Base-by-base conservation (phyloP, 192 early-diverging fungal genomes). In the Entophlyctis luteolus region DNA sequence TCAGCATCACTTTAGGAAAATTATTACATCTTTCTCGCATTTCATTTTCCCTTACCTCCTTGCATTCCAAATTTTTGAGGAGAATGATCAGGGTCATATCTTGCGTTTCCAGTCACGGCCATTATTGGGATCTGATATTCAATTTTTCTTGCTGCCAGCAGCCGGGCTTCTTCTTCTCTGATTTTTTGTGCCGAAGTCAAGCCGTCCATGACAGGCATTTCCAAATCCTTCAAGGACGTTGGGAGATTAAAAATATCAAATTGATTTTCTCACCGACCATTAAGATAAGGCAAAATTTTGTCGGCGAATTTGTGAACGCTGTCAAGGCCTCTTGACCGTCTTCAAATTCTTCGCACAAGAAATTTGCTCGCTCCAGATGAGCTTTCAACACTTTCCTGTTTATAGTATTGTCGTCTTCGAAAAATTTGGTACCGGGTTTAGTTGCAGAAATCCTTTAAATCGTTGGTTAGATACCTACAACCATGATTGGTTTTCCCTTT, bases 171-270 rank as follows among this genome's bases (percentile, higher is more conserved):
- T 35, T 5, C 16, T 20, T 55, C 54, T 32, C 54, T 29, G 18
- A 55, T 55, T 32, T 55, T 55, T 6, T 16, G 14, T 55, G 54
- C 36, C 32, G 54, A 4, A 4, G 31, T 35, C 6, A 5, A 35
- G 4, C 54, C 54, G 54, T 55, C 20, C 49, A 52, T 52, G 20
- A 52, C 49, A 10, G 49, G 49, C 49, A 52, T 52, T 52, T 52
- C 49, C 1, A 52, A 20, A 20, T 52, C 49, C 18, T 18, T 16
- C 25, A 5, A 52, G 49, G 20, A 52, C 22, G 28, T 25, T 6
- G 18, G 8, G 8, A 8, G 20, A 16, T 52, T 8, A 12, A 28
- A 52, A 52, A 52, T 52, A 6, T 10, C 28, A 20, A 20, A 20
- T 52, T 16, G 49, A 45, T 12, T n/a, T 27, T 52, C 28, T 52